Evolutionary conservation across 371 early-diverging fungal species (phyloP), one percentile per base, ranked within the genome.

Genomic region (Mucor racemosus): DNA sequence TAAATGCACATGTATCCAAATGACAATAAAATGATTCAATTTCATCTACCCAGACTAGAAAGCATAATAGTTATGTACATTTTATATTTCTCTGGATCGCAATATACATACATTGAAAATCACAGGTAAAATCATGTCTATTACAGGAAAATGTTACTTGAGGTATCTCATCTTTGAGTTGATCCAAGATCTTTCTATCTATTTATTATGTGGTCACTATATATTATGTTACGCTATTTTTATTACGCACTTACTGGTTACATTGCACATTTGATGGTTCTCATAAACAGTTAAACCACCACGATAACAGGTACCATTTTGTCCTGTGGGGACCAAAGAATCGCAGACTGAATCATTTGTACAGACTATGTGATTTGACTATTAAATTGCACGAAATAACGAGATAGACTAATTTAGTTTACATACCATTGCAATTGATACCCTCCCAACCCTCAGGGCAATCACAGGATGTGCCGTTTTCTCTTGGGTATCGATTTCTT

Each of bases 361-460:
- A 76, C 97, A 97, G 33, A 94, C 94, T 94, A 73, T 17, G 7
- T 15, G 7, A 48, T 53, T 10, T 33, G 54, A 6, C 31, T 35
- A n/a, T n/a, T 55, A 15, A 7, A 11, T 50, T 21, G 21, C 3
- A 26, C 26, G 50, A 7, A 4, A 21, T 4, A 10, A 9, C 9
- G 50, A 50, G 26, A 35, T 55, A 35, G 8, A n/a, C 44, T 8
- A 15, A 11, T 44, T 6, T 53, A 11, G 1, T 5, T 5, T 55
- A n/a, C 55, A 11, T 55, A 91, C 93, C 91, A 75, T 93, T 94
- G 78, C 97, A 97, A 67, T 95, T 95, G 73, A 94, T 89, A 59
- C 97, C 97, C 58, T 87, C 87, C 92, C 95, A 97, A 11, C 96
- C 97, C 34, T 91, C 90, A 48, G 90, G 87, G 72, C 97, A 97